Evolutionary conservation across 106 monocot species (phyloP).

Genomic region (Alisma plantagoaquatica): DNA sequence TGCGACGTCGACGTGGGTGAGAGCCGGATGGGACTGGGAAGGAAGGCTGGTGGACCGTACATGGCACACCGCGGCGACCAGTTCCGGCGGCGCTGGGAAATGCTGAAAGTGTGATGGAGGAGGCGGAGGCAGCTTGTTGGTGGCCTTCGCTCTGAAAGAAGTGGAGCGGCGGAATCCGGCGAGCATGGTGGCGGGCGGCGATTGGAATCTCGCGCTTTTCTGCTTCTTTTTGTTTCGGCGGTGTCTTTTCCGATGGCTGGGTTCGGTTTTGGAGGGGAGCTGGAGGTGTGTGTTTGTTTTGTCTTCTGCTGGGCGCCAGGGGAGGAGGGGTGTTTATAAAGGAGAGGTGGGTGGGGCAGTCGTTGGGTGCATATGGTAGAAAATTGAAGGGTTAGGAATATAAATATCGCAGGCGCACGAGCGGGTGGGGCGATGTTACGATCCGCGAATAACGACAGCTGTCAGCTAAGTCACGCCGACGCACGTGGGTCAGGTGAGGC

Average conservation of each 20-base stretch:
- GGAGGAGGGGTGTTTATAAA: too few species aligned
- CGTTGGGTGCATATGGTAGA: neutral
- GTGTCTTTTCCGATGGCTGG: neutral
- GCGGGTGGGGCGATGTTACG: neutral
- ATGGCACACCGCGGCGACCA: constrained; percentile 8
- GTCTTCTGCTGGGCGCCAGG: too few species aligned
- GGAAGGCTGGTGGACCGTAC: constrained; percentile 60
- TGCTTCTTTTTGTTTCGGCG: neutral
- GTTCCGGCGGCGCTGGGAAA: too few species aligned
- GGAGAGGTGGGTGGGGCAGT: neutral
- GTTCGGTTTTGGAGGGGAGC: neutral
- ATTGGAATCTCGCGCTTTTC: neutral
- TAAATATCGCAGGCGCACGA: neutral
- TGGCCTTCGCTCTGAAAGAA: constrained; percentile 22
- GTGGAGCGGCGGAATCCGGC: constrained; percentile 27
- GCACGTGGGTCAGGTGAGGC: too few species aligned
- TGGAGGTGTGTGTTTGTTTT: neutral
- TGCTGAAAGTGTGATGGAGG: neutral
- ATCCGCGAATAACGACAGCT: too few species aligned
- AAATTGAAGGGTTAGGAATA: neutral
- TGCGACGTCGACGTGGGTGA: constrained; percentile 41
- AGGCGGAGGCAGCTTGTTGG: constrained; percentile 1
- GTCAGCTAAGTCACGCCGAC: too few species aligned
- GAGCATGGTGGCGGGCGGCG: constrained; percentile 8
- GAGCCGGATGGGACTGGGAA: too few species aligned